phyloP scores from a whole-genome alignment of 1,284 basidiomycete genomes.

The Sanguinoderma infundibulare region DNA sequence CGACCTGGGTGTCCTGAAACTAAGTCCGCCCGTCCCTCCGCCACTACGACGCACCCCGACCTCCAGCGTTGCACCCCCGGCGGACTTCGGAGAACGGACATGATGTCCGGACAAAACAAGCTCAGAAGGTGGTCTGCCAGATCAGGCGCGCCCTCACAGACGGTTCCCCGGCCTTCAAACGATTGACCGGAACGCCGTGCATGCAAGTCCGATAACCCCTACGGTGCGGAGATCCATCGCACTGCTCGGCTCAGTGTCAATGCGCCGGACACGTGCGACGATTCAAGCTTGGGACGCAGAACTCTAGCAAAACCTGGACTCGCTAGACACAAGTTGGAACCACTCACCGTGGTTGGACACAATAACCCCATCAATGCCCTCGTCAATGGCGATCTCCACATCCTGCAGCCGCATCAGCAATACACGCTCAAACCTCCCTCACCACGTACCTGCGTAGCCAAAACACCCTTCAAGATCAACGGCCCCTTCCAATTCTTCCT shows the following conservation, averaged over 20 bases:
- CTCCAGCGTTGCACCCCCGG: too few species aligned
- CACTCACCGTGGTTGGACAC: conserved; percentile 79
- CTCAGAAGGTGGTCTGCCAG: too few species aligned
- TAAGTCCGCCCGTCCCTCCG: too few species aligned
- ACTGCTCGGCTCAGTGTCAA: not conserved
- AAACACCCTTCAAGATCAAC: conserved; percentile 74
- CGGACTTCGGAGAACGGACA: not conserved
- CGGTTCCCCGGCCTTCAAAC: not conserved
- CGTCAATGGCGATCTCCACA: conserved; percentile 67
- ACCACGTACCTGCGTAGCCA: conserved; percentile 33
- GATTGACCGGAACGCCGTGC: not conserved
- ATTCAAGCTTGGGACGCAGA: too few species aligned
- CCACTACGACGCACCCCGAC: too few species aligned
- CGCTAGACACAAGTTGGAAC: too few species aligned
- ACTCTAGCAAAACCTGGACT: not conserved
- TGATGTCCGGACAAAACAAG: too few species aligned
- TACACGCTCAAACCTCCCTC: not conserved
- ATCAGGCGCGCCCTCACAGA: too few species aligned
- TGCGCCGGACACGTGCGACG: too few species aligned
- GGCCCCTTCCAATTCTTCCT: conserved; percentile 73
- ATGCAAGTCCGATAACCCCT: not conserved
- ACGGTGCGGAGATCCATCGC: not conserved
- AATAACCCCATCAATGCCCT: conserved; percentile 76
- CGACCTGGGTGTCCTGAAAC: too few species aligned
- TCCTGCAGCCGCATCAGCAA: conserved; percentile 47